Evolutionary conservation across 208 protist genomes (phyloP), one percentile per base, ranked within the genome.

Genomic region (Trypanosomatidae sp.): DNA sequence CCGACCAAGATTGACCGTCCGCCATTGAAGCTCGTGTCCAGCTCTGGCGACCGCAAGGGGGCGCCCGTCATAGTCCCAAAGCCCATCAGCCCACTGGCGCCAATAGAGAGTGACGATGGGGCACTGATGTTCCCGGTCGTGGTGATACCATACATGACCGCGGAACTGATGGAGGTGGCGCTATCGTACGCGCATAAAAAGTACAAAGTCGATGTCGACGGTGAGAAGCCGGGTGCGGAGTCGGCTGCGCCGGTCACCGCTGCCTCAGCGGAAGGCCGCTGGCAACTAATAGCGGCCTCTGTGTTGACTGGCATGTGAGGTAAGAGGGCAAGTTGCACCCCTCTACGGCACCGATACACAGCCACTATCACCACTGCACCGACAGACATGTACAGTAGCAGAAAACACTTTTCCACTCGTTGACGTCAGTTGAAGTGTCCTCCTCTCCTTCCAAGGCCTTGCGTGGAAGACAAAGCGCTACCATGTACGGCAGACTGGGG

Each of bases 111-210:
- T 25, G 71, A 62, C 4, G 46, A 55, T 25, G 70, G 76, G 44
- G 36, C n/a, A 7, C 66, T 30, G 28, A 69, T 79, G 3, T 92
- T 91, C 65, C 84, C 88, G 0, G 73, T 88, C 3, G 76, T 96
- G 67, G 71, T 70, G 30, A 43, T 94, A 44, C 75, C 87, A 2
- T 81, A 91, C 56, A 71, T 91, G 19, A 56, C 69, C 2, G 64
- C 68, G 1, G 76, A 80, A 6, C 64, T 91, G 52, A 68, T 96
- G 43, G 83, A 90, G 44, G 39, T 81, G 12, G 86, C 82, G 43
- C 66, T 93, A 1, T 52, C 66, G 50, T 90, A 88, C 72, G 91
- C 91, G 87, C 83, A 91, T 56, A 71, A 74, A 67, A 96, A 96
- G 76, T 93, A 91, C 60, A 79, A 80, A 39, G 68, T 84, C 17